Conservation (phyloP, 257 asterid genomes). For the Craterostigma plantagineum region DNA sequence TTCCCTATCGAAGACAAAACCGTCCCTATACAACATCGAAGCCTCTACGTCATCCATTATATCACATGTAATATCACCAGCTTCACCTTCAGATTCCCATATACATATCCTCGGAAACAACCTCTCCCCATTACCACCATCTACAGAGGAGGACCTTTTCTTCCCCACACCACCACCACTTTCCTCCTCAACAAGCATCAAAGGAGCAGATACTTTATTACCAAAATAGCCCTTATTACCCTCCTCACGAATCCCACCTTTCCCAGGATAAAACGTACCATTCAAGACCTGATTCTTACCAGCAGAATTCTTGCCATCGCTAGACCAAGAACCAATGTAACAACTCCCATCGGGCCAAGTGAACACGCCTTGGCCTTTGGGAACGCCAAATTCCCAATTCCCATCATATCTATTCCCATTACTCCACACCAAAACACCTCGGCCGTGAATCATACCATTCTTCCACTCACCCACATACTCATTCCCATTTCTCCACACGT, state of each 20-base stretch:
- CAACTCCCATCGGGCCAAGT: conserved; percentile 59
- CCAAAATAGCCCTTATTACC: conserved; percentile 17
- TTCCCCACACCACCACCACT: conserved; percentile 12
- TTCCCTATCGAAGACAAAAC: conserved; percentile 16
- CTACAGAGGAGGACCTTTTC: conserved; percentile 28
- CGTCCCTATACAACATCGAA: conserved; percentile 27
- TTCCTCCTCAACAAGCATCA: conserved; percentile 32
- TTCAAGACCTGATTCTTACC: conserved; percentile 14
- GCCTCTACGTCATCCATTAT: conserved; percentile 38
- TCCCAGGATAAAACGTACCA: conserved; percentile 39
- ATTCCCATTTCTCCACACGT: conserved; percentile 44
- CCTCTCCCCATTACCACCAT: conserved; percentile 17
- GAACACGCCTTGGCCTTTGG: conserved; percentile 43
- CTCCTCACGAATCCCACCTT: conserved; percentile 10
- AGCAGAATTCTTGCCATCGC: conserved; percentile 10
- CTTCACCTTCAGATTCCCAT: conserved; percentile 50
- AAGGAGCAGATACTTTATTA: conserved; percentile 23
- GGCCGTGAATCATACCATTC: conserved; percentile 29
- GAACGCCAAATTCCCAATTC: conserved; percentile 41
- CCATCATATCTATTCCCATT: conserved; percentile 42
- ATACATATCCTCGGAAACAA: conserved; percentile 36
- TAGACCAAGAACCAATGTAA: conserved; percentile 36
- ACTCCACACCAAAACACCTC: conserved; percentile 36
- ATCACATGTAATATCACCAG: conserved; percentile 43
- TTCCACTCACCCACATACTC: conserved; percentile 51